Evolutionary conservation across 2,329 filamentous ascomycete genomes (phyloP), one percentile per base, ranked within the genome.

Genomic region (Penicillium vulpinum): DNA sequence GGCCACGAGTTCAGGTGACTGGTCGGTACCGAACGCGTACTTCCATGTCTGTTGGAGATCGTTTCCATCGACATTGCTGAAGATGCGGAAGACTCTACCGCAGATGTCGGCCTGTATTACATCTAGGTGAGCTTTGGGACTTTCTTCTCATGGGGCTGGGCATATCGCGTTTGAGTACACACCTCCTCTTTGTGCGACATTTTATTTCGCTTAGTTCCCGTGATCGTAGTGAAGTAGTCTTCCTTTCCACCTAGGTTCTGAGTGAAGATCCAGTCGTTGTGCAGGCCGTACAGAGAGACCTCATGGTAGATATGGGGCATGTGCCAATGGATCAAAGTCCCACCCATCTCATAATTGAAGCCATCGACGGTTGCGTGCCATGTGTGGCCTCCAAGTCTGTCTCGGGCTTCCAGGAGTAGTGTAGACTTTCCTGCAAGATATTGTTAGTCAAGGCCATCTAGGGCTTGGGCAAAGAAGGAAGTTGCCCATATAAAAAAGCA

Each of bases 301-400:
- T 75, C 70, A 16, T 43, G 43, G 33, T 66, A 74, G 1, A 73
- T 38, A 54, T 73, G 69, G 8, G 67, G 68, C 47, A 70, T 67
- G 6, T 52, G 51, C 71, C 70, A 73, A 48, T 76, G 73, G 0
- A 78, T 67, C 74, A 75, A 78, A 0, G 76, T 77, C 0, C 76
- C 76, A 10, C 76, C 76, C 72, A 78, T 77, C 49, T 78, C 77
- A 38, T 74, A 68, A 0, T 72, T 68, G 15, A 68, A 69, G 0
- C 73, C 73, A 1, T 73, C 21, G n/a, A 64, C 63, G 8, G 67
- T 62, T 0, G 74, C 71, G 0, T 72, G 75, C 75, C 74, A 78
- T 40, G 75, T 77, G 5, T 75, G 70, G 2, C 76, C 76, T 4
- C 75, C 76, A n/a, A 78, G 75, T 3, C 76, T 73, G 53, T 78